Conservation (phyloP, 139 green algal species). For the Chlorella sp. region DNA sequence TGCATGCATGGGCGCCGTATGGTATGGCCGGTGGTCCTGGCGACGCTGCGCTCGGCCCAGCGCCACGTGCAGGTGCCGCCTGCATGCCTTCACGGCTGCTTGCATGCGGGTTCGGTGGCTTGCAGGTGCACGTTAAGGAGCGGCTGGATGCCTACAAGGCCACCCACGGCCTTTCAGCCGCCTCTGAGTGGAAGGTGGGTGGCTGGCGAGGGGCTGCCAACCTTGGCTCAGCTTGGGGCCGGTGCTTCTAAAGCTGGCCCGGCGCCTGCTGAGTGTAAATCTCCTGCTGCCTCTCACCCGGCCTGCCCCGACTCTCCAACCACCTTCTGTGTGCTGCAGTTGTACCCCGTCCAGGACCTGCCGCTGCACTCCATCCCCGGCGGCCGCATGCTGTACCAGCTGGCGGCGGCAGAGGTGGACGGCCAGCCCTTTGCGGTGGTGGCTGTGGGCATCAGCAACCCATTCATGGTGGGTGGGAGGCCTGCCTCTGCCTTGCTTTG, state of each 20-base stretch:
- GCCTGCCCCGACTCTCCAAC: background rate
- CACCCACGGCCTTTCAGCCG: background rate
- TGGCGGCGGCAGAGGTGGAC: constrained; percentile 17
- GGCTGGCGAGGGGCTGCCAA: background rate
- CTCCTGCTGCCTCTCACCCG: no score
- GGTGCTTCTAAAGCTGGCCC: background rate
- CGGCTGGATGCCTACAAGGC: constrained; percentile 6
- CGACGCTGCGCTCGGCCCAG: no score
- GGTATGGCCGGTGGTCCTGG: no score
- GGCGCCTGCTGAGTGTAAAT: no score
- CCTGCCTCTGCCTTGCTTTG: background rate
- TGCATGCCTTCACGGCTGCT: no score
- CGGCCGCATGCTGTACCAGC: constrained; percentile 6
- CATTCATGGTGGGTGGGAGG: no score
- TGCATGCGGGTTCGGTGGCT: no score
- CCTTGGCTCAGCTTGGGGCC: background rate
- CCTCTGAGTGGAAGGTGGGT: constrained; percentile 14
- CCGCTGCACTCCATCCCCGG: constrained; percentile 23
- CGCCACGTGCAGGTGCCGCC: no score
- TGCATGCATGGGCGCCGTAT: no score
- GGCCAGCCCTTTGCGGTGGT: background rate
- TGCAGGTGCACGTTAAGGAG: background rate
- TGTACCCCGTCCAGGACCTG: background rate
- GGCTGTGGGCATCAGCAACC: background rate
- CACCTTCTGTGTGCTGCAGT: background rate